A percentile compares a stretch with the other conserved stretches of the same genome.
Evolutionary conservation across 108 stramenopile genomes (phyloP).

Genomic region (Cyclotella choctawhatcheeana): DNA sequence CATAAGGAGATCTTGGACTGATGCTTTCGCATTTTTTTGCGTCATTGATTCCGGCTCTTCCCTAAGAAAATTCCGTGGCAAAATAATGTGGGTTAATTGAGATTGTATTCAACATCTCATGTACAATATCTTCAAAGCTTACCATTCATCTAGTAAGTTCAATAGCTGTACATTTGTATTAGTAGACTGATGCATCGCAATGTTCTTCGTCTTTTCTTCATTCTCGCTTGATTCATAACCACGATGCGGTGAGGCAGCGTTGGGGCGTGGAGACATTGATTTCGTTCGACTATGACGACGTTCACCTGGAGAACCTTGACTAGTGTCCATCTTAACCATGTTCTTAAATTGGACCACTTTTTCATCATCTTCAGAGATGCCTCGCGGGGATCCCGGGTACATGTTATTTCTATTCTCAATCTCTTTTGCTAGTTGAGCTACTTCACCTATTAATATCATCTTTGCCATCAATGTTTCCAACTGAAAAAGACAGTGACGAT

Average conservation of each 20-base stretch:
- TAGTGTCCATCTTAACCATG: conserved; percentile 21
- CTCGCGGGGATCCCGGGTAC: not conserved
- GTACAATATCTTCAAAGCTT: not conserved
- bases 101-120: not conserved
- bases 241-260: not conserved
- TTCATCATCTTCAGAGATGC: conserved; percentile 17
- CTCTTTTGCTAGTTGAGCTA: conserved; percentile 54
- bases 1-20: conserved; percentile 65
- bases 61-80: conserved; percentile 15
- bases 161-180: conserved; percentile 21
- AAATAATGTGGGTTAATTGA: too few relatives aligned
- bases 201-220: not conserved
- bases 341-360: conserved; percentile 35
- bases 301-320: conserved; percentile 1
- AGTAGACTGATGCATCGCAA: conserved; percentile 6
- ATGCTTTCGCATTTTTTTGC: conserved; percentile 34
- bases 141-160: conserved; percentile 55
- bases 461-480: conserved; percentile 66
- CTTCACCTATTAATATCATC: conserved; percentile 67
- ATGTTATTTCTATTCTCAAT: conserved; percentile 30
- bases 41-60: conserved; percentile 58
- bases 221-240: not conserved
- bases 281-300: too few relatives aligned
- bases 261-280: not conserved
- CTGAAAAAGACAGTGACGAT: not conserved